These are phyloP conservation scores for Abortiporus biennis DNA, from an alignment of 1,284 basidiomycete species.

Conservation along the genomic window DNA sequence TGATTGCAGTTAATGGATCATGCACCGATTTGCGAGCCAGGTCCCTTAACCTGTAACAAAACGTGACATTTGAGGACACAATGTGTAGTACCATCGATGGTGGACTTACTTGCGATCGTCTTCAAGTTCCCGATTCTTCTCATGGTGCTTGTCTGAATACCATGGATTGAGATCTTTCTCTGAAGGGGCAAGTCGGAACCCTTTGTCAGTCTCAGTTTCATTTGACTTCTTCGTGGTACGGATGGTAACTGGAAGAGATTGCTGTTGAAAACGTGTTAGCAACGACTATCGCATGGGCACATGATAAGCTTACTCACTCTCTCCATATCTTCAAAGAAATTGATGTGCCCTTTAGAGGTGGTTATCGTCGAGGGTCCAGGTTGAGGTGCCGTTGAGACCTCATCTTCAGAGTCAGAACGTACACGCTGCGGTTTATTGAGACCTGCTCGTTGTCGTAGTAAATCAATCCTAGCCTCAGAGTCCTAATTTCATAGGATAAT, in stretches of 20 bases:
- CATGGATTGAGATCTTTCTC: constrained; percentile 73
- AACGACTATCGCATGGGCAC: constrained; percentile 2
- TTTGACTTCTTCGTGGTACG: constrained; percentile 41
- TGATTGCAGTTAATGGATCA: constrained; percentile 71
- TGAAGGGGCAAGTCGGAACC: constrained; percentile 64
- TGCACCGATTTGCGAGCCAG: constrained; percentile 52
- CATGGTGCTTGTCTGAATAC: constrained; percentile 47
- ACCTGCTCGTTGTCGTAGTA: constrained; percentile 58
- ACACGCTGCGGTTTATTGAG: constrained; percentile 32
- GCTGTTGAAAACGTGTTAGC: constrained; percentile 21
- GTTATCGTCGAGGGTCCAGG: constrained; percentile 31
- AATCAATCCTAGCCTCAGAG: constrained; percentile 70
- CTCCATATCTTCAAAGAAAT: constrained; percentile 74
- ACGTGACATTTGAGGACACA: constrained; percentile 1
- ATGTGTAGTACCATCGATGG: background rate
- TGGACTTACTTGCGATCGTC: constrained; percentile 25
- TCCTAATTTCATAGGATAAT: constrained; percentile 37
- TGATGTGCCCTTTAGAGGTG: constrained; percentile 54
- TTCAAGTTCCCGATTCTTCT: constrained; percentile 18
- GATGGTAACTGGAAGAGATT: constrained; percentile 37
- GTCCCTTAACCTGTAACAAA: constrained; percentile 49
- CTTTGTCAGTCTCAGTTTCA: constrained; percentile 56
- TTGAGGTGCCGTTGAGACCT: constrained; percentile 15
- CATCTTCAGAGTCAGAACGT: constrained; percentile 34
- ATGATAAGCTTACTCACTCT: constrained; percentile 41